Conservation (phyloP, 768 basidiomycete species). For the Brasilioporus rufonigricans region DNA sequence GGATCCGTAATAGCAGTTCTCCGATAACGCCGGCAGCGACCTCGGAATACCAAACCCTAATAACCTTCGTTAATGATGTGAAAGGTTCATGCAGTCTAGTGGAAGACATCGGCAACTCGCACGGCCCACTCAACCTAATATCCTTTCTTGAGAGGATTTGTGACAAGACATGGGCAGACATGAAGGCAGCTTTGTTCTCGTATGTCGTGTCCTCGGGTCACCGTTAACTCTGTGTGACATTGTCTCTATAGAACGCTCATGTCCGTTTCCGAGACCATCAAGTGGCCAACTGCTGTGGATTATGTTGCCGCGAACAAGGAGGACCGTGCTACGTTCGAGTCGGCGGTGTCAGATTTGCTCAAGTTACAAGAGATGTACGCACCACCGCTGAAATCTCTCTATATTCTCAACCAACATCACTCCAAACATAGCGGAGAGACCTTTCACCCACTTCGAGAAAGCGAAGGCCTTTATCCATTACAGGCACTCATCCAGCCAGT, state of each 20-base stretch:
- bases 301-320: conserved; percentile 50
- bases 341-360: conserved; percentile 73
- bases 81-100: conserved; percentile 41
- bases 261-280: conserved; percentile 63
- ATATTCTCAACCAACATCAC: conserved; percentile 1
- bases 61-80: conserved; percentile 56
- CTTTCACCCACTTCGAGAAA: conserved; percentile 33
- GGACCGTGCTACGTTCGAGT: conserved; percentile 66
- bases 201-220: conserved; percentile 35
- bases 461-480: conserved; percentile 73
- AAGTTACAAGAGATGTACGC: conserved; percentile 77
- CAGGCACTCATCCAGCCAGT: conserved; percentile 84
- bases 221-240: background rate
- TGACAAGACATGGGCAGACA: conserved; percentile 72
- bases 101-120: conserved; percentile 43
- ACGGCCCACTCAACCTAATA: conserved; percentile 58
- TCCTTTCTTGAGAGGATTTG: conserved; percentile 60
- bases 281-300: conserved; percentile 83
- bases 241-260: conserved; percentile 52
- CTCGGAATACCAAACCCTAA: conserved; percentile 57
- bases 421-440: conserved; percentile 47
- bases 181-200: conserved; percentile 65
- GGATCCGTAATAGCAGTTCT: conserved; percentile 41
- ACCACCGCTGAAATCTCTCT: background rate
- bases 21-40: conserved; percentile 48